phyloP scores from a whole-genome alignment of 108 stramenopile genomes.

The Aureococcus anophagefferens region DNA sequence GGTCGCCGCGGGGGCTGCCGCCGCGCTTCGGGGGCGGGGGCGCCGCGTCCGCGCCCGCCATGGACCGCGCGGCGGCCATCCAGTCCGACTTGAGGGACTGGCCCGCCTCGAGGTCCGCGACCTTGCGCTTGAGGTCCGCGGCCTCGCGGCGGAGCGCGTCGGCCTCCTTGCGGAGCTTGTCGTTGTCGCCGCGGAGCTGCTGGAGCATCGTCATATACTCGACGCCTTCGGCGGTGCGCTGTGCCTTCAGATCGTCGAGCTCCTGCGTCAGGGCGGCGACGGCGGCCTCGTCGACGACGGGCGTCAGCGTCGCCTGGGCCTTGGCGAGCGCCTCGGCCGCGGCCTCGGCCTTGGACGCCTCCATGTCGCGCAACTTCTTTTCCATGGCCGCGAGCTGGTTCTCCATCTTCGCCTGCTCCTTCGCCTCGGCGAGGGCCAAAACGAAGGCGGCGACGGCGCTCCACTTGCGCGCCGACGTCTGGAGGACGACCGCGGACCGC shows the following conservation, averaged over 20 bases:
- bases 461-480: not conserved
- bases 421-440: constrained; percentile 8
- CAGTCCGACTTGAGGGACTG: not conserved
- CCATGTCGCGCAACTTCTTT: constrained; percentile 13
- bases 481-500: not conserved
- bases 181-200: not conserved
- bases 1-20: not conserved
- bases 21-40: not conserved
- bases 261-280: not conserved
- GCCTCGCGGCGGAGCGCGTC: not conserved
- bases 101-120: not conserved
- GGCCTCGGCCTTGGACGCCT: not conserved
- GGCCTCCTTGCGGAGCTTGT: not conserved
- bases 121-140: not conserved
- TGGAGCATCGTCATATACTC: no score
- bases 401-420: constrained; percentile 29
- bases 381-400: constrained; percentile 26
- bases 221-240: no score
- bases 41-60: not conserved
- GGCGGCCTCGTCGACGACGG: not conserved
- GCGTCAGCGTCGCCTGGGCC: no score
- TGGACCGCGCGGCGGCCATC: not conserved
- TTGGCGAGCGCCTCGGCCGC: not conserved
- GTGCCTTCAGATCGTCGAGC: no score
- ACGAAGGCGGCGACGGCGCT: not conserved